Percentiles rank a stretch among this genome's conserved stretches.
Evolutionary conservation across 441 rosid species (phyloP).

Genomic region (Populus trichocarpa): DNA sequence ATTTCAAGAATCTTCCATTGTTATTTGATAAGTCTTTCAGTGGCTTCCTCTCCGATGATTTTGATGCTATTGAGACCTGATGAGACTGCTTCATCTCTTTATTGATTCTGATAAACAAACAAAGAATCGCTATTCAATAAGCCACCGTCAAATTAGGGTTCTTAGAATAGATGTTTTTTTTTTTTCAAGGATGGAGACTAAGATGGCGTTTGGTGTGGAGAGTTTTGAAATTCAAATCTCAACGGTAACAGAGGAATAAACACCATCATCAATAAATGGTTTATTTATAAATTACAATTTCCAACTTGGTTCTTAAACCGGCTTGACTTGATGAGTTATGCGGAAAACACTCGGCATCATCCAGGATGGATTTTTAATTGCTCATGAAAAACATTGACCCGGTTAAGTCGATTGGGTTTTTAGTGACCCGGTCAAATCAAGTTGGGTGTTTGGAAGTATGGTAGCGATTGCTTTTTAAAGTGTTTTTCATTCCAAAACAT

Average conservation of each 20-base stretch:
- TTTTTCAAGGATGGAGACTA: neutral
- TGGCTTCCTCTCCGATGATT: slow-evolving; percentile 15
- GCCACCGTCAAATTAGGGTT: neutral
- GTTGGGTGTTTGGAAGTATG: too few species aligned
- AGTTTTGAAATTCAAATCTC: neutral
- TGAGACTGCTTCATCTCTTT: neutral
- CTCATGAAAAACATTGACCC: too few species aligned
- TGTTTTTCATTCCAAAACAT: too few species aligned
- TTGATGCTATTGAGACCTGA: neutral
- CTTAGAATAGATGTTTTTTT: neutral
- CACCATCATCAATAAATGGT: too few species aligned
- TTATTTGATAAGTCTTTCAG: neutral
- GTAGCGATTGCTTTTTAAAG: too few species aligned
- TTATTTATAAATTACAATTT: too few species aligned
- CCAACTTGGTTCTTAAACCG: too few species aligned
- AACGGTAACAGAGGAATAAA: neutral
- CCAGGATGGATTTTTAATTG: too few species aligned
- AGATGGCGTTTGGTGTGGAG: neutral
- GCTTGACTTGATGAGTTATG: too few species aligned
- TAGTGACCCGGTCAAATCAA: too few species aligned
- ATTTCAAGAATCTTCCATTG: neutral
- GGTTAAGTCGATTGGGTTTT: too few species aligned
- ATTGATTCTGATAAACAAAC: neutral
- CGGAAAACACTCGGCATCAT: too few species aligned
- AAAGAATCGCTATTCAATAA: neutral